Conservation (phyloP, 805 yeast genomes). For the Pichia cabralensis region DNA sequence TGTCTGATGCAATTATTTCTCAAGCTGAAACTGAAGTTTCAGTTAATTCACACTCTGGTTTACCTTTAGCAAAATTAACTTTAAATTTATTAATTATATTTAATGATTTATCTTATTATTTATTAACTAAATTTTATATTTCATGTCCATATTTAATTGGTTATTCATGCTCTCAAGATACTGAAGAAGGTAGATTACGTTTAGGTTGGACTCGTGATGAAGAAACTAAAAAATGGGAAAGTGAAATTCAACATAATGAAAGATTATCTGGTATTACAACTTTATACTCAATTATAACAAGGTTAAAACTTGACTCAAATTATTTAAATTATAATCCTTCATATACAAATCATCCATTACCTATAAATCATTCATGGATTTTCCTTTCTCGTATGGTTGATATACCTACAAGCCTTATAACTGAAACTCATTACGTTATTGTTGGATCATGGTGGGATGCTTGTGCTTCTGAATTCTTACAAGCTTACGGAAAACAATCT, state of each 20-base stretch:
- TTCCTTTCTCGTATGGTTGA: slow-evolving; percentile 68
- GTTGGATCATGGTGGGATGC: slow-evolving; percentile 92
- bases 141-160: slow-evolving; percentile 89
- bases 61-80: slow-evolving; percentile 68
- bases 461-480: slow-evolving; percentile 44
- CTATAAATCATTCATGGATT: slow-evolving; percentile 53
- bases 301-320: slow-evolving; percentile 27
- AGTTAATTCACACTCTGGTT: slow-evolving; percentile 65
- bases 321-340: slow-evolving; percentile 17
- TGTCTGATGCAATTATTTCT: slow-evolving; percentile 75
- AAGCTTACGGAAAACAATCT: slow-evolving; percentile 62
- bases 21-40: slow-evolving; percentile 92
- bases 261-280: slow-evolving; percentile 80
- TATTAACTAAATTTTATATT: slow-evolving; percentile 77
- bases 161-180: slow-evolving; percentile 59
- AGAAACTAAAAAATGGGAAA: slow-evolving; percentile 38
- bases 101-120: slow-evolving; percentile 42
- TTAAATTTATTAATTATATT: slow-evolving; percentile 37
- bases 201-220: slow-evolving; percentile 79
- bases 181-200: slow-evolving; percentile 68
- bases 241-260: slow-evolving; percentile 66
- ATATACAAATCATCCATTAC: slow-evolving; percentile 39
- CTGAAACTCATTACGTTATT: slow-evolving; percentile 62
- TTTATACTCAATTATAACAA: slow-evolving; percentile 66
- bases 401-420: slow-evolving; percentile 35